Conservation (phyloP, 176 grass and related monocot species). For the Luzula sylvatica region DNA sequence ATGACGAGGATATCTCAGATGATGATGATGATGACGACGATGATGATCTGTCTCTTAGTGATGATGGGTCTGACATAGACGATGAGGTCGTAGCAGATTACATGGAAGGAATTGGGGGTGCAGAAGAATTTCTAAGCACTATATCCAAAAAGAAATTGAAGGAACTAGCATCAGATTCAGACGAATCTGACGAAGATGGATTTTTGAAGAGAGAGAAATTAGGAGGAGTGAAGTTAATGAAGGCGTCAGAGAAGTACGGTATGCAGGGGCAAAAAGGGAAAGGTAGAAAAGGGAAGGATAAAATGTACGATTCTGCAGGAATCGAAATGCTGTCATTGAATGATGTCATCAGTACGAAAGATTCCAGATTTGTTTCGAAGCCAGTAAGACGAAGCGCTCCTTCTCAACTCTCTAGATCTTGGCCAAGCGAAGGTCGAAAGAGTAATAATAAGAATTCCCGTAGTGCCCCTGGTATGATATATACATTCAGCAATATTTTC, state of each 20-base stretch:
- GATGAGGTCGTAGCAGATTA: constrained; percentile 70
- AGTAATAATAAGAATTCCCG: constrained; percentile 50
- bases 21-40: constrained; percentile 21
- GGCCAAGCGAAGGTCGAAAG: constrained; percentile 44
- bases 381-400: constrained; percentile 29
- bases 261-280: constrained; percentile 54
- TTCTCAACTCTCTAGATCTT: constrained; percentile 58
- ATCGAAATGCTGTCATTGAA: constrained; percentile 33
- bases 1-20: constrained; percentile 18
- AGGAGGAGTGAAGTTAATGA: constrained; percentile 52
- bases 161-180: constrained; percentile 32
- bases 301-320: constrained; percentile 19
- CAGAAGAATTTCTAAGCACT: constrained; percentile 38
- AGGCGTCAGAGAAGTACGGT: constrained; percentile 54
- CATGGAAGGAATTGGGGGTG: constrained; percentile 60
- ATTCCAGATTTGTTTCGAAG: constrained; percentile 29
- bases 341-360: constrained; percentile 52
- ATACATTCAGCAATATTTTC: background rate
- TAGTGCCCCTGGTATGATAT: constrained; percentile 36
- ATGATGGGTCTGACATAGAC: constrained; percentile 7
- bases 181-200: constrained; percentile 48
- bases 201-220: constrained; percentile 40
- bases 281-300: background rate
- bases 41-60: constrained; percentile 20
- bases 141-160: constrained; percentile 35